phyloP scores from a whole-genome alignment of 257 asterid species.

The Penstemon newberryi region DNA sequence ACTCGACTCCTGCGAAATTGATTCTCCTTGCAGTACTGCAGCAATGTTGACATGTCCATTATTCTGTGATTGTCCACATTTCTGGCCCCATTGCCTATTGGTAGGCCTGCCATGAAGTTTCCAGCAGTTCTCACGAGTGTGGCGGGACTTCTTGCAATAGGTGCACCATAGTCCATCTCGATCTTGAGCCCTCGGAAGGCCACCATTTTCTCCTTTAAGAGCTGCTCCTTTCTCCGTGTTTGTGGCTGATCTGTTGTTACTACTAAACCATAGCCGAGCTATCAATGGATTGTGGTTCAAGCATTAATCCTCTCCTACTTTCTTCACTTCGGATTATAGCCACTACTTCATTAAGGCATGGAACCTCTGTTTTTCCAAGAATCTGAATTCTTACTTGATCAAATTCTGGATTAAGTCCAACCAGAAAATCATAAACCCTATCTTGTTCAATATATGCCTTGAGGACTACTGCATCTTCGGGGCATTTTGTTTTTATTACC shows the following conservation, averaged over 20 bases:
- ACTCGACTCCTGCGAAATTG: too few relatives aligned
- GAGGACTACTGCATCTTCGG: not conserved
- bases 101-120: not conserved
- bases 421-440: not conserved
- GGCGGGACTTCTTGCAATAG: not conserved
- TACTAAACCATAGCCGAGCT: not conserved
- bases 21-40: not conserved
- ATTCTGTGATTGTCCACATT: not conserved
- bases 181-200: too few relatives aligned
- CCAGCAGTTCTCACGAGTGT: not conserved
- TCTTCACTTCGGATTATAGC: not conserved
- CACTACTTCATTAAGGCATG: not conserved
- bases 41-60: not conserved
- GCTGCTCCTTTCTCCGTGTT: not conserved
- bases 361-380: not conserved
- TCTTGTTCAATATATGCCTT: not conserved
- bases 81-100: not conserved
- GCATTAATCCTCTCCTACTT: not conserved
- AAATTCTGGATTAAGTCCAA: not conserved
- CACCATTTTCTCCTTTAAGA: not conserved
- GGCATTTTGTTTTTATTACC: not conserved
- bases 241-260: not conserved
- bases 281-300: not conserved
- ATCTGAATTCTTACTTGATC: not conserved
- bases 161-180: not conserved